Evolutionary conservation across 768 basidiomycete species (phyloP).

Genomic region (Suillus luteus): DNA sequence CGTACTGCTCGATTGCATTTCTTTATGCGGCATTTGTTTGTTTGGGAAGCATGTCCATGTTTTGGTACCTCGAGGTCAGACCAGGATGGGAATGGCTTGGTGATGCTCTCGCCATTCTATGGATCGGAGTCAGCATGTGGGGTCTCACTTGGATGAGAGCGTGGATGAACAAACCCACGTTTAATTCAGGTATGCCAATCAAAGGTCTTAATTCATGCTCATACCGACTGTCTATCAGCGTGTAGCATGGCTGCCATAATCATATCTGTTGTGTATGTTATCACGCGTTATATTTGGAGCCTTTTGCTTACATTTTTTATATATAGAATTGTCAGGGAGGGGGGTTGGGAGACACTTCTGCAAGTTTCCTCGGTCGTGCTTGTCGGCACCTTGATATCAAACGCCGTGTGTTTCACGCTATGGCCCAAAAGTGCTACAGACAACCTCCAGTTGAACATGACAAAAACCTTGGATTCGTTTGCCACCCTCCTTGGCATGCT

Average conservation of each 20-base stretch:
- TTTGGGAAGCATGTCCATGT: slow-evolving; percentile 73
- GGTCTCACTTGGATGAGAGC: slow-evolving; percentile 88
- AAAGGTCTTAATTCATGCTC: neutral
- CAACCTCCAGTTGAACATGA: slow-evolving; percentile 83
- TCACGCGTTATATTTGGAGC: neutral
- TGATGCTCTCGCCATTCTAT: slow-evolving; percentile 71
- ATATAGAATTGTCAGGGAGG: slow-evolving; percentile 81
- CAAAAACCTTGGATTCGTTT: slow-evolving; percentile 84
- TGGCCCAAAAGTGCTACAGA: slow-evolving; percentile 87
- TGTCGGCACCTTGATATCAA: slow-evolving; percentile 76
- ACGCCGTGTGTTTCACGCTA: slow-evolving; percentile 78
- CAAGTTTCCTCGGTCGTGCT: slow-evolving; percentile 77
- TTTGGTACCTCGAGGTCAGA: slow-evolving; percentile 74
- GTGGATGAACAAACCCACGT: slow-evolving; percentile 87
- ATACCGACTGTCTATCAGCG: slow-evolving; percentile 42
- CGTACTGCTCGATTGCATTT: slow-evolving; percentile 73
- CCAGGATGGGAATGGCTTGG: slow-evolving; percentile 76
- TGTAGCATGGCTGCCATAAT: slow-evolving; percentile 86
- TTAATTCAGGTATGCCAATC: slow-evolving; percentile 70
- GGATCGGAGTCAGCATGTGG: slow-evolving; percentile 85
- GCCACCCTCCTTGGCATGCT: slow-evolving; percentile 82
- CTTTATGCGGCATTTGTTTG: slow-evolving; percentile 74
- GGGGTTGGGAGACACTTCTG: slow-evolving; percentile 72
- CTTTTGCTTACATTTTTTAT: slow-evolving; percentile 11
- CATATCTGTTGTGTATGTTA: slow-evolving; percentile 74